phyloP scores from a whole-genome alignment of 805 yeast genomes.

The Lipomyces spencermartinsiae region DNA sequence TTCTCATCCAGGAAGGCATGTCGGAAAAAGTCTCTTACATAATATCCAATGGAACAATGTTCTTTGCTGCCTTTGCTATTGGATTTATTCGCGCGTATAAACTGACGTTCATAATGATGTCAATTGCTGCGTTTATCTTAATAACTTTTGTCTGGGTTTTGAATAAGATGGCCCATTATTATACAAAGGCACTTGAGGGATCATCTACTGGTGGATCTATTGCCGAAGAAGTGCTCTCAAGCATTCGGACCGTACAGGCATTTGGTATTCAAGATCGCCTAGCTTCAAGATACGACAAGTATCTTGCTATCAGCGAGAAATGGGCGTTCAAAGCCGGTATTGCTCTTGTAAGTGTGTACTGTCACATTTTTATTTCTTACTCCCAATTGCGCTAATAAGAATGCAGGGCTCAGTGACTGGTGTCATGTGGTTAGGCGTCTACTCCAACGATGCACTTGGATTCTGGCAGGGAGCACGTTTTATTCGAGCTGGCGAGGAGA shows the following conservation, averaged over 20 bases:
- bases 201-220: slow-evolving; percentile 41
- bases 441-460: slow-evolving; percentile 42
- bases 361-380: not conserved
- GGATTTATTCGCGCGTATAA: slow-evolving; percentile 48
- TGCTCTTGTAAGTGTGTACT: slow-evolving; percentile 12
- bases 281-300: slow-evolving; percentile 38
- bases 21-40: slow-evolving; percentile 51
- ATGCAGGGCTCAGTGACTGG: slow-evolving; percentile 38
- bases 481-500: slow-evolving; percentile 35
- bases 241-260: slow-evolving; percentile 51
- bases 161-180: slow-evolving; percentile 39
- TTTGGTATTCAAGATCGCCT: slow-evolving; percentile 51
- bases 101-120: slow-evolving; percentile 47
- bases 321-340: slow-evolving; percentile 27
- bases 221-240: slow-evolving; percentile 52
- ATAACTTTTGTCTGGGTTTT: slow-evolving; percentile 43
- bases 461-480: slow-evolving; percentile 46
- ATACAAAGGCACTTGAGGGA: slow-evolving; percentile 23
- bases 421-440: slow-evolving; percentile 40
- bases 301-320: slow-evolving; percentile 24
- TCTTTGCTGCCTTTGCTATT: slow-evolving; percentile 49
- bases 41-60: slow-evolving; percentile 48
- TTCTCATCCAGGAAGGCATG: slow-evolving; percentile 51
- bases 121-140: slow-evolving; percentile 45
- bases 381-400: too few relatives aligned